Base-by-base conservation (phyloP, 2,329 filamentous ascomycete species). In the Calonectria ilicicola region DNA sequence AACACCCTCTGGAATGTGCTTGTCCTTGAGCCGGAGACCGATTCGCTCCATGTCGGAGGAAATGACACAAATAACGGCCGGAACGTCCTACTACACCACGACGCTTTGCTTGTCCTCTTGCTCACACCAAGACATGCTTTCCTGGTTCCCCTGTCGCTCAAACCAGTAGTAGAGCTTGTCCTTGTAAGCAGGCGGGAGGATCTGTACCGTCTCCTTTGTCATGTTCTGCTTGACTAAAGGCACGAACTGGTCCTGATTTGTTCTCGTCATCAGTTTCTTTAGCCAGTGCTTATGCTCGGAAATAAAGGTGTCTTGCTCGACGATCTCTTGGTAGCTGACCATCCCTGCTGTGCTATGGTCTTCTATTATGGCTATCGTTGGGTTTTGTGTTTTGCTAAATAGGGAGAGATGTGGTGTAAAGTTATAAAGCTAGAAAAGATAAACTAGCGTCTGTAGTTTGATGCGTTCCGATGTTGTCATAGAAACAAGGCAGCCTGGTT, bases 121-220 rank as follows among this genome's bases (percentile, higher is more conserved):
- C 65, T 67, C 21, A 26, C 65, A 67, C 65, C 65, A 67, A 38
- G 23, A 35, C 65, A 67, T 67, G 49, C 47, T 26, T 5, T 35
- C 49, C 3, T 2, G 32, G 49, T 67, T 32, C n/a, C 65, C 35
- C 9, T 21, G 19, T 6, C 65, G 47, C 15, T 67, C 65, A 14
- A 67, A 67, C 49, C 47, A 67, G 38, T 21, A 67, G 23, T 67
- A 67, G 8, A 67, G 65, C 38, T 58, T 67, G 49, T 67, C 65
- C 8, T 67, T 56, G 65, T 67, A 67, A 3, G 17, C 5, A 5
- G 65, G 15, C 5, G 65, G 65, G 35, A 67, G 49, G 8, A 66
- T 38, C 8, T 51, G 65, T 2, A 23, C 49, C 12, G 27, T 67
- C 2, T 44, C 19, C 26, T 42, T 53, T 26, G 49, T 67, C 12